Evolutionary conservation across 768 basidiomycete genomes (phyloP).

Genomic region (Auricularia auricula-judae): DNA sequence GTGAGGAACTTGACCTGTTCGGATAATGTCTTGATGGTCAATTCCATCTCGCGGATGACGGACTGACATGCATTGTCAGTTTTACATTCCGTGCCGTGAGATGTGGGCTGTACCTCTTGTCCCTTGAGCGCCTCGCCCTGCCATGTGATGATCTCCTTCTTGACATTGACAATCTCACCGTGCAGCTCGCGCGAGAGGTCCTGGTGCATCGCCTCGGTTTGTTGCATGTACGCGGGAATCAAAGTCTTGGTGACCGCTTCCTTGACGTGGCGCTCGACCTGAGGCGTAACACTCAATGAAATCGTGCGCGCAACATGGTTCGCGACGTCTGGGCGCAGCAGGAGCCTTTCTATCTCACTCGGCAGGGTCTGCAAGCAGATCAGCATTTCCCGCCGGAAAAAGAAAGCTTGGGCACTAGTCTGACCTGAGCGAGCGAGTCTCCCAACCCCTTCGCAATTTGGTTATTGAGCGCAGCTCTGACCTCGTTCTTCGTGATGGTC

Average conservation of each 20-base stretch:
- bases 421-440: slow-evolving; percentile 63
- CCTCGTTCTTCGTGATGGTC: slow-evolving; percentile 70
- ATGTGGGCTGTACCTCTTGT: slow-evolving; percentile 52
- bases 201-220: slow-evolving; percentile 68
- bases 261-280: slow-evolving; percentile 74
- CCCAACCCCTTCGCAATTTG: slow-evolving; percentile 66
- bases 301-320: slow-evolving; percentile 67
- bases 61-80: slow-evolving; percentile 30
- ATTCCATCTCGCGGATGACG: slow-evolving; percentile 71
- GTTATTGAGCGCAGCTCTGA: slow-evolving; percentile 65
- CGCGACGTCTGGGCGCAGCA: slow-evolving; percentile 66
- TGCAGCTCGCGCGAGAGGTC: slow-evolving; percentile 67
- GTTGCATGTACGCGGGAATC: slow-evolving; percentile 65
- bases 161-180: slow-evolving; percentile 62
- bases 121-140: slow-evolving; percentile 66
- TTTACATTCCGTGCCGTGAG: not conserved
- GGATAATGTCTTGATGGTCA: slow-evolving; percentile 57
- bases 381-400: not conserved
- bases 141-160: slow-evolving; percentile 72
- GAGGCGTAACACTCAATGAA: slow-evolving; percentile 57
- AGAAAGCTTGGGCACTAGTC: slow-evolving; percentile 13
- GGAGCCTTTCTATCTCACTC: slow-evolving; percentile 64
- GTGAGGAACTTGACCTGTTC: slow-evolving; percentile 77
- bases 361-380: slow-evolving; percentile 48
- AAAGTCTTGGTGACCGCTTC: slow-evolving; percentile 64